phyloP scores from a whole-genome alignment of 306 rosid genomes.

The Cicer arietinum region DNA sequence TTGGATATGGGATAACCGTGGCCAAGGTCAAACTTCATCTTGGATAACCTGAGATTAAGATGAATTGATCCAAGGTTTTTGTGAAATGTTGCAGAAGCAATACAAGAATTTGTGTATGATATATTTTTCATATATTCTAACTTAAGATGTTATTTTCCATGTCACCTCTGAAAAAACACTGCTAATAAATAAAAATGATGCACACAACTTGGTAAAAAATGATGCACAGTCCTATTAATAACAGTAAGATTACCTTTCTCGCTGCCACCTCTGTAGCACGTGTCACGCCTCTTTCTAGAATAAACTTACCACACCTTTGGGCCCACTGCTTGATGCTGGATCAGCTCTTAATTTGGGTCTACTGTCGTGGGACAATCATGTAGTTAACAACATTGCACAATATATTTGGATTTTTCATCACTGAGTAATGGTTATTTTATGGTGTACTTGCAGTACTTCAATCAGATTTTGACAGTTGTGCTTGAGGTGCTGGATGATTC shows the following conservation, averaged over 20 bases:
- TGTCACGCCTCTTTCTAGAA: too few relatives aligned
- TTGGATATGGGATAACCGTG: neutral
- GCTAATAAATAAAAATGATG: neutral
- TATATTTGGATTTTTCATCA: conserved; percentile 20
- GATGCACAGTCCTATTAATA: too few relatives aligned
- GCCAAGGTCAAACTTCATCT: neutral
- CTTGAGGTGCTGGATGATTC: conserved; percentile 96
- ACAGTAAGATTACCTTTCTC: too few relatives aligned
- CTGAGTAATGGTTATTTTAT: conserved; percentile 44
- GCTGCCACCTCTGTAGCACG: too few relatives aligned
- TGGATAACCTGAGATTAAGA: neutral
- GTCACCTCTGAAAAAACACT: neutral
- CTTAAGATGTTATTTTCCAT: neutral
- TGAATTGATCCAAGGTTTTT: neutral
- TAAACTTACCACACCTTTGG: too few relatives aligned
- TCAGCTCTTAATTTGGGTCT: too few relatives aligned
- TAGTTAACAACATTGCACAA: conserved; percentile 17
- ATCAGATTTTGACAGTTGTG: conserved; percentile 91
- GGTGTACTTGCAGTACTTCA: conserved; percentile 87
- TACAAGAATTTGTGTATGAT: neutral
- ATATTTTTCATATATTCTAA: neutral
- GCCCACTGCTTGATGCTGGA: too few relatives aligned
- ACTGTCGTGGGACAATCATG: neutral
- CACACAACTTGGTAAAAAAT: too few relatives aligned
- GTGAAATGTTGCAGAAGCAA: too few relatives aligned